Evolutionary conservation across 768 basidiomycete genomes (phyloP), one percentile per base, ranked within the genome.

Genomic region (Lactarius sp.): DNA sequence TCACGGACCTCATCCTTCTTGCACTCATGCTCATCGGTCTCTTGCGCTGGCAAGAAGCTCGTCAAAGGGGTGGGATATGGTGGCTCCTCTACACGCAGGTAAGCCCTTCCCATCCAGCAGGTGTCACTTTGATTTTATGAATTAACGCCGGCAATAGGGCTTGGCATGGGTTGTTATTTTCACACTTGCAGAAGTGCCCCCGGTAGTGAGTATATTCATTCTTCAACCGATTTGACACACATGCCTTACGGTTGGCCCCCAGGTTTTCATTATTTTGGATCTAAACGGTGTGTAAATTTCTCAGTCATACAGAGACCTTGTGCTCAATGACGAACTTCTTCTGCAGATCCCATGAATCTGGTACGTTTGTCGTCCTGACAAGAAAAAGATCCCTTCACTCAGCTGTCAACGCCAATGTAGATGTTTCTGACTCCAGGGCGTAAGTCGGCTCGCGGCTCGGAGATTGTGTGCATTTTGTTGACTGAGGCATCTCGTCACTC

Each of bases 201-300:
- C 56, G 12, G 34, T 52, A 6, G 62, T 63, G 13, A 6, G 62
- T 63, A 7, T 8, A 56, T 63, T 16, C 9, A 52, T 39, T 44
- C 49, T 34, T 31, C 14, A 5, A 22, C 7, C 13, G 27, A 22
- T 41, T 9, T 33, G 46, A 7, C 27, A 9, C 22, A 3, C 12
- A 9, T 49, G 9, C 7, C 12, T 46, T 18, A 57, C 14, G 14
- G 46, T 20, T 6, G 1, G 6, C 31, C n/a, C 31, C 31, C 49
- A 62, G 61, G 7, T 57, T 22, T 52, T 62, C 12, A 51, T 57
- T 12, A 7, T 55, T 16, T 37, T 62, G 39, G 20, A 62, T 36
- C 33, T 42, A 42, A 62, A 57, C 13, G 55, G 61, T 62, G 20
- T 6, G 55, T 36, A 13, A 14, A 9, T 49, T 10, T 36, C 8